These are phyloP conservation scores for Evernia prunastri DNA, from an alignment of 495 filamentous ascomycete genomes.

Conservation along the genomic window DNA sequence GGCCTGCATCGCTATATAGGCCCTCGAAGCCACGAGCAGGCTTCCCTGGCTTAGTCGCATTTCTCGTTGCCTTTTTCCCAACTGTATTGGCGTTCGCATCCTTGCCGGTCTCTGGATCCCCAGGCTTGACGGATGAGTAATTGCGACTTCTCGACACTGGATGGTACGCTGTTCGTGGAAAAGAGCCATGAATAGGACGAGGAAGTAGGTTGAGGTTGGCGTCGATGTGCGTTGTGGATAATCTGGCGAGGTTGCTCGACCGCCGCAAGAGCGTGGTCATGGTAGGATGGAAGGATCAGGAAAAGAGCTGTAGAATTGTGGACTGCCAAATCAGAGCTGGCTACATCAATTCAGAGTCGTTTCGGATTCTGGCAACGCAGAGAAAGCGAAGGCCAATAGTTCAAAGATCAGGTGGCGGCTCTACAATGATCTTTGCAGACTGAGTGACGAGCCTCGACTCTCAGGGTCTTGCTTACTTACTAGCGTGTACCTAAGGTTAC, in stretches of 20 bases:
- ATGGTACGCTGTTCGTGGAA: conserved; percentile 36
- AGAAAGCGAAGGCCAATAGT: neutral
- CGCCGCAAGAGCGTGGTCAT: conserved; percentile 63
- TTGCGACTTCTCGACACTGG: conserved; percentile 44
- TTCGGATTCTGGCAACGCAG: neutral
- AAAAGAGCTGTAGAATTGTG: neutral
- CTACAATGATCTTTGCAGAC: neutral
- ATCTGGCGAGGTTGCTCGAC: conserved; percentile 57
- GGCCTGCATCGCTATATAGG: conserved; percentile 35
- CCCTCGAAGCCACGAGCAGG: conserved; percentile 41
- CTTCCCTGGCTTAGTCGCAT: conserved; percentile 29
- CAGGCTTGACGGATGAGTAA: conserved; percentile 49
- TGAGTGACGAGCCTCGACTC: neutral
- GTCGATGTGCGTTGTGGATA: conserved; percentile 49
- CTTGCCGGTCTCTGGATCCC: conserved; percentile 44
- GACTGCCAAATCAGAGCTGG: neutral
- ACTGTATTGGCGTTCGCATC: conserved; percentile 29
- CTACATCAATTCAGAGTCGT: neutral
- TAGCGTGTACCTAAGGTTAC: no score
- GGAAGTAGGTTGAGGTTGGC: conserved; percentile 38
- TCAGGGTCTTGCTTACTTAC: neutral
- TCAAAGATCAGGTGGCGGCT: neutral
- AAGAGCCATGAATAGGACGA: conserved; percentile 27
- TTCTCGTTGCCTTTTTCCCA: conserved; percentile 28
- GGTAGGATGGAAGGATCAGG: conserved; percentile 22